Base-by-base conservation (phyloP, 148 eudicot species). In the Rhododendron kiyosumense region DNA sequence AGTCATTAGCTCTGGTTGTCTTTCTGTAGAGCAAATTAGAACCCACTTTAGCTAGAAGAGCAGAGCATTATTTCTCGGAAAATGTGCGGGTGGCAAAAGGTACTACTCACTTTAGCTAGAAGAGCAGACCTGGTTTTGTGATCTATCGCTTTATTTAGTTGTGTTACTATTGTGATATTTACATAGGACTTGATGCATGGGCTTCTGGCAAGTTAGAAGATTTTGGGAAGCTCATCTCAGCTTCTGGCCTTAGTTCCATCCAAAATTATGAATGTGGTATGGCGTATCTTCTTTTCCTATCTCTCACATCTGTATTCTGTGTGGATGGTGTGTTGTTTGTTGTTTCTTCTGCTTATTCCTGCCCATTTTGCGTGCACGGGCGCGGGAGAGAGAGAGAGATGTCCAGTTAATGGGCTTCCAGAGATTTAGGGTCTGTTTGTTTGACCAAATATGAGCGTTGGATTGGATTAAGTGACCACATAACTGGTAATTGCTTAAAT, bases 21-120 rank as follows among this genome's bases (percentile, higher is more conserved):
- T 57, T 67, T 83, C 34, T 88, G 87, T 91, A 97, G 99, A 87
- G 87, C 86, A 88, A 91, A 83, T 92, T 97, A 85, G 94, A 92
- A 43, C 94, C 96, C 71, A 76, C 87, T 89, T 96, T 95, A 79
- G 94, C 94, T 51, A 94, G 91, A 86, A 93, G 99, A 89, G 99
- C 98, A 46, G 98, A 95, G 89, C 99, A 97, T 86, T 97, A 95
- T 85, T 97, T 97, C 90, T 92, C 98, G 15, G 99, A 97, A 90
- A 97, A 94, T 84, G 86, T 61, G 84, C 96, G 98, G 30, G 99
- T 97, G 22, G 77, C 85, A 51, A 86, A 95, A 91, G 99, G 98
- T 95, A 83, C 65, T 51, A 13, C 51, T 87, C 74, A n/a, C n/a
- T n/a, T n/a, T n/a, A n/a, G n/a, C n/a, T n/a, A n/a, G n/a, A n/a